Conservation (phyloP, 306 rosid species). For the Fragaria nilgerrensis region DNA sequence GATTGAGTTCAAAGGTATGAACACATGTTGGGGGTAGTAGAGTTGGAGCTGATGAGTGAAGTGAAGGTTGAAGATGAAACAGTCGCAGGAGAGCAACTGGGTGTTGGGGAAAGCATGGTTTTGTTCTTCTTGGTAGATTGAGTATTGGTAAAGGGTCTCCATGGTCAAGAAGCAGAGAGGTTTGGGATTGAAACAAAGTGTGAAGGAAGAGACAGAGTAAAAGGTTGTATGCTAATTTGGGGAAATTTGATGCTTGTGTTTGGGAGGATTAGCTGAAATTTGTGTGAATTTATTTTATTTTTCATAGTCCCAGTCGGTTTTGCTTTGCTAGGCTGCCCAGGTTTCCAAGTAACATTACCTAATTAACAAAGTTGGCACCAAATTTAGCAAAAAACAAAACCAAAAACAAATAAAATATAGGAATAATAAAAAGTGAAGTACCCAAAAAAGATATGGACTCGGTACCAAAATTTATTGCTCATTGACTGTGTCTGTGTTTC, state of each 20-base stretch:
- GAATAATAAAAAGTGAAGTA: not conserved
- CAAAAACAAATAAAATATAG: not conserved
- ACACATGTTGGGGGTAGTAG: slow-evolving; percentile 7
- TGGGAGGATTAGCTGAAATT: not conserved
- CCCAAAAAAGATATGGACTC: not conserved
- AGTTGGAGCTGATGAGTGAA: slow-evolving; percentile 28
- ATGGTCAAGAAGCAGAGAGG: slow-evolving; percentile 5
- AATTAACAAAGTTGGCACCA: not conserved
- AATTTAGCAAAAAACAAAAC: not conserved
- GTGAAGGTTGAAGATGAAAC: slow-evolving; percentile 22
- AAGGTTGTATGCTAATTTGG: not conserved
- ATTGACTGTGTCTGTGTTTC: not conserved
- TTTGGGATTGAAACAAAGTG: not conserved
- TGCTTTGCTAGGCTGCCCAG: slow-evolving; percentile 14
- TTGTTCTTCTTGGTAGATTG: slow-evolving; percentile 16
- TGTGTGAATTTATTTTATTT: slow-evolving; percentile 14
- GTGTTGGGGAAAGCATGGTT: slow-evolving; percentile 12
- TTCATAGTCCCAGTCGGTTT: slow-evolving; percentile 13
- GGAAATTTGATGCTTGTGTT: not conserved
- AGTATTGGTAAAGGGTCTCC: slow-evolving; percentile 31
- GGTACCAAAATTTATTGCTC: not conserved
- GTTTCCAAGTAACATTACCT: slow-evolving; percentile 7
- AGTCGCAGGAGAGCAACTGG: slow-evolving; percentile 26
- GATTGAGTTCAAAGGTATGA: slow-evolving; percentile 13
- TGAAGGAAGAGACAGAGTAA: not conserved